Evolutionary conservation across 2,329 filamentous ascomycete species (phyloP).

Genomic region (Didymosphaeria variabile): DNA sequence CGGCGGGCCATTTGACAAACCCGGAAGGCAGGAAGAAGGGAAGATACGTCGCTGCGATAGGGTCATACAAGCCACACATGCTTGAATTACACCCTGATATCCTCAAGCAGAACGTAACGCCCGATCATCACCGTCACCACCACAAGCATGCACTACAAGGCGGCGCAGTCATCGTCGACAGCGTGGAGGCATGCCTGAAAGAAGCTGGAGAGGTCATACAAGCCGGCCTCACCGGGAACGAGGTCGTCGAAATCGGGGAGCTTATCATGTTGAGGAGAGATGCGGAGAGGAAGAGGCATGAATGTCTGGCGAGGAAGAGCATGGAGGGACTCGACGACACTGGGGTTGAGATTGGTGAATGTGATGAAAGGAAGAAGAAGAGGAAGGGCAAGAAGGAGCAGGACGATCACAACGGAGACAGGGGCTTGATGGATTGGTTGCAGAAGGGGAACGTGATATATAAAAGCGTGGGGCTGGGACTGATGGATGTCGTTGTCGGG

Average conservation of each 20-base stretch:
- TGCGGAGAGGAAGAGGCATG: constrained; percentile 49
- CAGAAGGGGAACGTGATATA: constrained; percentile 72
- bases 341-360: constrained; percentile 72
- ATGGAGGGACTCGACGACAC: constrained; percentile 67
- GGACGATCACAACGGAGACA: constrained; percentile 46
- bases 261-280: constrained; percentile 71
- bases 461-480: constrained; percentile 72
- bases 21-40: constrained; percentile 75
- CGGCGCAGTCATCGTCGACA: constrained; percentile 70
- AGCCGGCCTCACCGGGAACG: constrained; percentile 74
- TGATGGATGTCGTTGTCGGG: constrained; percentile 74
- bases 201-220: constrained; percentile 89
- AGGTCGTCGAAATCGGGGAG: constrained; percentile 89
- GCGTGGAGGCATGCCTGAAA: constrained; percentile 78
- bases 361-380: constrained; percentile 79
- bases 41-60: constrained; percentile 75
- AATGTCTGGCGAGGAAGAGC: constrained; percentile 42
- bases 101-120: constrained; percentile 69
- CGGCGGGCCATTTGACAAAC: constrained; percentile 74
- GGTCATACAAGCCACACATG: constrained; percentile 77
- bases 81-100: constrained; percentile 82
- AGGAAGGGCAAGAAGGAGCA: constrained; percentile 43
- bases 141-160: constrained; percentile 70
- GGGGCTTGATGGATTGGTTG: constrained; percentile 65
- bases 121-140: constrained; percentile 66